Base-by-base conservation (phyloP, 2,329 filamentous ascomycete genomes). In the Ceratocystis colombiana region DNA sequence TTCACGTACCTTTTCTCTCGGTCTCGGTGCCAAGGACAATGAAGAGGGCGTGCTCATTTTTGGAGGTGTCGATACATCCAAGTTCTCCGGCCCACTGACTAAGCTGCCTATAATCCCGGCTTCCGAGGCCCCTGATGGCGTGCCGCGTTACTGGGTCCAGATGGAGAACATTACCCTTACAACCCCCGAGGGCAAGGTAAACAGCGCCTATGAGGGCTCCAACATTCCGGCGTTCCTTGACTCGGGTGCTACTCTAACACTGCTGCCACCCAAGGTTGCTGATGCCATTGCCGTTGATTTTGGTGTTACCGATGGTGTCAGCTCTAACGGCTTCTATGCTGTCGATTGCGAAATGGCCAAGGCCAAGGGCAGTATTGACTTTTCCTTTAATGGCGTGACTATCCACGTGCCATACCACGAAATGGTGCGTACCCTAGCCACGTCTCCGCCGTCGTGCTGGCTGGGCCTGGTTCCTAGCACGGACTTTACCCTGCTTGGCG, bases 181-280 rank as follows among this genome's bases (percentile, higher is more conserved):
- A 2, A 73, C 77, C 3, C 76, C 77, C 2, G 75, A 70, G 64
- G 59, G 71, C 69, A 41, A 73, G 71, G 55, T 70, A 71, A 67
- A 69, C 3, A 57, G 69, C 61, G 68, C 64, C 22, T 79, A 79
- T 69, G 64, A 71, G 48, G 74, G 74, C 71, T 75, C 75, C 57
- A 70, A 70, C 17, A 75, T 79, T 70, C 78, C 83, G 12, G 86
- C 88, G 10, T 84, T 90, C 64, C 79, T 90, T 55, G 88, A 90
- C 75, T 88, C 84, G 30, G 88, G 88, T 5, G 85, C 84, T 28
- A 88, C 85, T 15, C 77, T 89, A 71, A 87, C 83, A 62, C 82
- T 89, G 65, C 77, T 90, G 1, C 88, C 88, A 0, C 75, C 81
- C 66, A 72, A 73, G 22, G 74, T 89, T 41, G 81, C 81, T 53